Conservation (phyloP, 163 green algal genomes). For the Scenedesmus sp. region DNA sequence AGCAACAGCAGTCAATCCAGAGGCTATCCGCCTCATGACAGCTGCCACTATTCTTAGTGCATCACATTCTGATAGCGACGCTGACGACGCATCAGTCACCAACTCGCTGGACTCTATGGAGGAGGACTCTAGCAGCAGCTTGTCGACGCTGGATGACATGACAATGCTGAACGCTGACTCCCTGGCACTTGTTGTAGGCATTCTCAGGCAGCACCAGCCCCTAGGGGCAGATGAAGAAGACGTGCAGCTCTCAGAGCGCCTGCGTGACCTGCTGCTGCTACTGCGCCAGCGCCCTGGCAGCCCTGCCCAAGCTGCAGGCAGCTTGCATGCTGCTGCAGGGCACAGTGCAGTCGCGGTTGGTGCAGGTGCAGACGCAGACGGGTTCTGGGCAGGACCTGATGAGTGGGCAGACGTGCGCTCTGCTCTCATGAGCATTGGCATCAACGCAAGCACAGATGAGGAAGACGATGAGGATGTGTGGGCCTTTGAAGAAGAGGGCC, state of each 20-base stretch:
- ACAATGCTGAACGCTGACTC: constrained; percentile 13
- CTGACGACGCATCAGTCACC: background rate
- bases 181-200: constrained; percentile 30
- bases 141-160: constrained; percentile 37
- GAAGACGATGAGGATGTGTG: constrained; percentile 48
- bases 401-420: constrained; percentile 45
- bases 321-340: background rate
- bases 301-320: background rate
- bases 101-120: background rate
- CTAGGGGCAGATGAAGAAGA: background rate
- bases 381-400: constrained; percentile 27
- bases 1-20: background rate
- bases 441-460: constrained; percentile 40
- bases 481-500: constrained; percentile 7
- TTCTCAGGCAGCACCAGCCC: constrained; percentile 24
- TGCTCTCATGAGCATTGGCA: constrained; percentile 47
- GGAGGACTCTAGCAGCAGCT: background rate
- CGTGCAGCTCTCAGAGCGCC: constrained; percentile 22
- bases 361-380: background rate
- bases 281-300: constrained; percentile 15
- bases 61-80: constrained; percentile 19
- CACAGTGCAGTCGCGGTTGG: background rate
- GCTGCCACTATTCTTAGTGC: constrained; percentile 30
- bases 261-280: constrained; percentile 33
- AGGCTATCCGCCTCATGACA: constrained; percentile 22